Conservation (phyloP, 2,329 filamentous ascomycete species). For the Aspergillus aculeatinus region DNA sequence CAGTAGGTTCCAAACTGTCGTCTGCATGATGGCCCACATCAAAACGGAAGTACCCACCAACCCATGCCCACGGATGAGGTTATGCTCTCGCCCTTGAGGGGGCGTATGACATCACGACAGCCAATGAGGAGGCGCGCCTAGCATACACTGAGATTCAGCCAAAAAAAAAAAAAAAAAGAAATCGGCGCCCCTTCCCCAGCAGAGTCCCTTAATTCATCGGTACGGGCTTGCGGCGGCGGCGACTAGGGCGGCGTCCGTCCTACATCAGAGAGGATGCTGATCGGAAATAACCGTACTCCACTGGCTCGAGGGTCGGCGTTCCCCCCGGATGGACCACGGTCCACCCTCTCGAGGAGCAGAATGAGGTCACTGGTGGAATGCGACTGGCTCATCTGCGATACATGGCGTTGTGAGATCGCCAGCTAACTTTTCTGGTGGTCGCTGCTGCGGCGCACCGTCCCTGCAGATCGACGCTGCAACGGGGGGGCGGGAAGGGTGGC, state of each 20-base stretch:
- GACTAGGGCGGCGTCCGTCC: neutral
- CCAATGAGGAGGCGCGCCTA: neutral
- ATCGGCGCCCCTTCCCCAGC: constrained; percentile 5
- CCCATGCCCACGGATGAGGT: constrained; percentile 5
- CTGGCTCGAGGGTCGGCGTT: constrained; percentile 13
- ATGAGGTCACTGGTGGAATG: constrained; percentile 22
- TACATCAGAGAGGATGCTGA: constrained; percentile 10
- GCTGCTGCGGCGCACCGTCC: constrained; percentile 8
- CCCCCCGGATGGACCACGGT: constrained; percentile 14
- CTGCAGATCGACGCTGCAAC: constrained; percentile 13
- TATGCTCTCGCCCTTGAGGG: neutral
- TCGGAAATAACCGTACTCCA: constrained; percentile 17
- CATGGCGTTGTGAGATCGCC: constrained; percentile 11
- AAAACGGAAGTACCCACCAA: neutral
- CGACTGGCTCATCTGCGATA: constrained; percentile 9
- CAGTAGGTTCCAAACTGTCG: neutral
- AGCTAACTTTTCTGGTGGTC: neutral
- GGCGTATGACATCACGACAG: constrained; percentile 15
- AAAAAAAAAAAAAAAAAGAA: neutral
- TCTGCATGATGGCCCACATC: neutral
- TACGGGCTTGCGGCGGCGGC: neutral
- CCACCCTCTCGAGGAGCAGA: constrained; percentile 9
- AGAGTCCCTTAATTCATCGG: neutral
- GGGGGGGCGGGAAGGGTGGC: neutral
- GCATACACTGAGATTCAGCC: neutral